Evolutionary conservation across 768 basidiomycete species (phyloP).

Genomic region (Leccinum subtestaceum): DNA sequence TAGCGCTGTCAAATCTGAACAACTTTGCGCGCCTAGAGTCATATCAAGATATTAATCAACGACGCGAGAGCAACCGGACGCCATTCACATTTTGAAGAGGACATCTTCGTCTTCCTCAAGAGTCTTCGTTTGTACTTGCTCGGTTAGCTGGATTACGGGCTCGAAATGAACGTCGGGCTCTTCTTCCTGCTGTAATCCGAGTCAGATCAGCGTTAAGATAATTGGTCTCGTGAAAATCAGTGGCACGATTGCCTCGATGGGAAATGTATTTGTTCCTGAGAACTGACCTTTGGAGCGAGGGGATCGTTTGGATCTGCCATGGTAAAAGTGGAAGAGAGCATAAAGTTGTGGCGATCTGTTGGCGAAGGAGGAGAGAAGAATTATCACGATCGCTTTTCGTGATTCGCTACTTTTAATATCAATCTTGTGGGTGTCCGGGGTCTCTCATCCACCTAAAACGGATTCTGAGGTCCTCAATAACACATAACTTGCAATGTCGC

Average conservation of each 20-base stretch:
- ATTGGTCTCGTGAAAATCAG: slow-evolving; percentile 22
- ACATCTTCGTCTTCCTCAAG: slow-evolving; percentile 91
- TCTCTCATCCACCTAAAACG: slow-evolving; percentile 12
- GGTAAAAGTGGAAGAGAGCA: slow-evolving; percentile 21
- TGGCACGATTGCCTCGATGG: slow-evolving; percentile 31
- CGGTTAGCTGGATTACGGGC: slow-evolving; percentile 94
- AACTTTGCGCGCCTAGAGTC: slow-evolving; percentile 88
- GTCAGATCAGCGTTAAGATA: slow-evolving; percentile 28
- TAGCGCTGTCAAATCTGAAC: slow-evolving; percentile 82
- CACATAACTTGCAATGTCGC: slow-evolving; percentile 31
- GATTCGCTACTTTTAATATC: slow-evolving; percentile 9
- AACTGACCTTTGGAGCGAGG: slow-evolving; percentile 68
- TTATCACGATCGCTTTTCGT: slow-evolving; percentile 25
- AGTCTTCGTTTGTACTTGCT: slow-evolving; percentile 94
- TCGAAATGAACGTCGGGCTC: slow-evolving; percentile 90
- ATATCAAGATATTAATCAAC: slow-evolving; percentile 9
- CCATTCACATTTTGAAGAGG: slow-evolving; percentile 90
- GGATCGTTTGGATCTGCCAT: slow-evolving; percentile 64
- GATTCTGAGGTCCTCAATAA: background rate
- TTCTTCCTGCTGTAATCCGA: slow-evolving; percentile 48
- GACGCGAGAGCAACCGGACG: background rate
- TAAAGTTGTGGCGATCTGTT: slow-evolving; percentile 4
- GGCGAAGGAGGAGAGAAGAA: slow-evolving; percentile 18
- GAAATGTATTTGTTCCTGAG: background rate
- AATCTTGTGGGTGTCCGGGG: slow-evolving; percentile 27